These are phyloP conservation scores for Didymella pinodella DNA, from an alignment of 2,329 filamentous ascomycete genomes.

Conservation along the genomic window DNA sequence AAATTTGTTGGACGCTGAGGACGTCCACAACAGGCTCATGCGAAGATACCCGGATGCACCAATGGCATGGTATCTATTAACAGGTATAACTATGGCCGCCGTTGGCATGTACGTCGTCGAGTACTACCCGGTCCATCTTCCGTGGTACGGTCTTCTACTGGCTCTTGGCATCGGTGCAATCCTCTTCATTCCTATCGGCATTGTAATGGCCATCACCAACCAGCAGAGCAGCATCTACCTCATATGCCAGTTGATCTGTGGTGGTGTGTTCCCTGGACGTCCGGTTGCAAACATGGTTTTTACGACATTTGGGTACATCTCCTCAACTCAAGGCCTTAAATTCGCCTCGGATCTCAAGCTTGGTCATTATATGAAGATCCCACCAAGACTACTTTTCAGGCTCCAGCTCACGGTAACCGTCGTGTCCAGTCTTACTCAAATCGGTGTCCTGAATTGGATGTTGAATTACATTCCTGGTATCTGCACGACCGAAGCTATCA, in stretches of 20 bases:
- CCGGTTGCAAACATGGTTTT: slow-evolving; percentile 95
- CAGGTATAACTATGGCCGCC: slow-evolving; percentile 76
- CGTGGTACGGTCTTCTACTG: slow-evolving; percentile 85
- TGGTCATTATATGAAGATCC: slow-evolving; percentile 88
- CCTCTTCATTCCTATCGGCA: slow-evolving; percentile 89
- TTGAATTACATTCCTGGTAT: slow-evolving; percentile 77
- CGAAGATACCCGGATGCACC: slow-evolving; percentile 82
- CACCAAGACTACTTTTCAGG: slow-evolving; percentile 78
- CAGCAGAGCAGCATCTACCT: slow-evolving; percentile 87
- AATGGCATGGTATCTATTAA: slow-evolving; percentile 79
- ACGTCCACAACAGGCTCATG: slow-evolving; percentile 87
- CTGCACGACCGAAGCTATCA: slow-evolving; percentile 81
- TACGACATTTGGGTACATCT: slow-evolving; percentile 89
- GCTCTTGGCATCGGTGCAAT: slow-evolving; percentile 79
- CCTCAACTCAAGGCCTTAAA: slow-evolving; percentile 86
- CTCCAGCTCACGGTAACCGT: slow-evolving; percentile 79
- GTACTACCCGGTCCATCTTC: slow-evolving; percentile 78
- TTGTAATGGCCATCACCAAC: slow-evolving; percentile 92
- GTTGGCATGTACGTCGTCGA: slow-evolving; percentile 86
- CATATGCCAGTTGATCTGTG: slow-evolving; percentile 85
- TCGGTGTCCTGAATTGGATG: slow-evolving; percentile 90
- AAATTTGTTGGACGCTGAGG: slow-evolving; percentile 72
- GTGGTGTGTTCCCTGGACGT: slow-evolving; percentile 80
- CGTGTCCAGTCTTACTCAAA: slow-evolving; percentile 81
- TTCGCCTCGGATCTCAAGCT: slow-evolving; percentile 88